Evolutionary conservation across 352 stramenopile genomes (phyloP).

Genomic region (Phytophthora syringae): DNA sequence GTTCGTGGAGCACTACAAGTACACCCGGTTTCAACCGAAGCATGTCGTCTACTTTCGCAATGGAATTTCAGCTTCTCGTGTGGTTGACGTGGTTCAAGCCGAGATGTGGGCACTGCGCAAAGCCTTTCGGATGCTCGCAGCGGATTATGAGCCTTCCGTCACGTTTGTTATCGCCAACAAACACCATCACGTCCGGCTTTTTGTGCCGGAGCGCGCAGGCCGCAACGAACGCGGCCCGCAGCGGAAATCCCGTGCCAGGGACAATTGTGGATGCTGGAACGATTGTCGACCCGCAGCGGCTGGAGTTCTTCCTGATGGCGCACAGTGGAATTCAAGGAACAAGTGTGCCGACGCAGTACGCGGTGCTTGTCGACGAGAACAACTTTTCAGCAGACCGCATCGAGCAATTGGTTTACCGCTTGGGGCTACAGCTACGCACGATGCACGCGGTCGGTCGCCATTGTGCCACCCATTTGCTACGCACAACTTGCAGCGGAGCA

Average conservation of each 20-base stretch:
- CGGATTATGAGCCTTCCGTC: slow-evolving; percentile 55
- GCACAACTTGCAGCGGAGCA: slow-evolving; percentile 60
- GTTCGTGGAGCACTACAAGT: slow-evolving; percentile 64
- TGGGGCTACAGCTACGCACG: slow-evolving; percentile 76
- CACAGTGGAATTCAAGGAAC: slow-evolving; percentile 77
- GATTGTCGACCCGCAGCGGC: slow-evolving; percentile 66
- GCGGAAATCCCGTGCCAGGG: slow-evolving; percentile 49
- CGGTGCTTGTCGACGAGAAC: slow-evolving; percentile 71
- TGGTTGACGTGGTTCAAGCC: slow-evolving; percentile 55
- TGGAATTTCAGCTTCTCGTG: slow-evolving; percentile 70
- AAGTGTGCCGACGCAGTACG: slow-evolving; percentile 68
- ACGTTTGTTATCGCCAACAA: slow-evolving; percentile 82
- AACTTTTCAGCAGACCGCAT: slow-evolving; percentile 44
- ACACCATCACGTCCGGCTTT: slow-evolving; percentile 71
- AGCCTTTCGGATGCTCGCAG: slow-evolving; percentile 58
- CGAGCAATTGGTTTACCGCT: slow-evolving; percentile 49
- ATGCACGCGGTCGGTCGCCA: slow-evolving; percentile 74
- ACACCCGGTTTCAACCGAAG: slow-evolving; percentile 58
- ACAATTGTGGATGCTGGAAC: slow-evolving; percentile 65
- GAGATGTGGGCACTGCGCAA: slow-evolving; percentile 69
- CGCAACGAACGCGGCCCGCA: slow-evolving; percentile 39
- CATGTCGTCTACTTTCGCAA: slow-evolving; percentile 78
- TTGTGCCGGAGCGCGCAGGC: slow-evolving; percentile 26
- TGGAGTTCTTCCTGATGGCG: slow-evolving; percentile 78
- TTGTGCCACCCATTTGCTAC: slow-evolving; percentile 75